These are phyloP conservation scores for Saturnispora galanensis DNA, from an alignment of 805 yeast species.

Conservation along the genomic window DNA sequence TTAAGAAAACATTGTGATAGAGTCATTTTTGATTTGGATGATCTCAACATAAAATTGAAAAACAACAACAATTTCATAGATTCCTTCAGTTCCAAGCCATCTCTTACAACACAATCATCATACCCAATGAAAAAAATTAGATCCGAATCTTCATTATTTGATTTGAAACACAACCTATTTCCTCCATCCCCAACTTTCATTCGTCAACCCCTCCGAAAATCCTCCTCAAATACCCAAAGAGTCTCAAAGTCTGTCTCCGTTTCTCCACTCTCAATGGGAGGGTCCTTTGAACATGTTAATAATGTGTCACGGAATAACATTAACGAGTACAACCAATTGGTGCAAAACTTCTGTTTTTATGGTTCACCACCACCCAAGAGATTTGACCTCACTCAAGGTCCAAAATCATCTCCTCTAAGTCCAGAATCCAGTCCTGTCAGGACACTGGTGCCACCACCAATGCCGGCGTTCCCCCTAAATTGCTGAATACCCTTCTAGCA, in stretches of 20 bases:
- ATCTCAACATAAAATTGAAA: slow-evolving; percentile 22
- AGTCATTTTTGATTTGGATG: slow-evolving; percentile 19
- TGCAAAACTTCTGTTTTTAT: slow-evolving; percentile 25
- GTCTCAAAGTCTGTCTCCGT: slow-evolving; percentile 4
- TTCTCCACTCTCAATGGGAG: slow-evolving; percentile 2
- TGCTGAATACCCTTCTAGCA: no score
- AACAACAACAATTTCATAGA: slow-evolving; percentile 24
- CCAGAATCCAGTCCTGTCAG: no score
- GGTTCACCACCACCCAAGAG: slow-evolving; percentile 14
- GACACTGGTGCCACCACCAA: no score
- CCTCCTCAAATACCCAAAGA: neutral
- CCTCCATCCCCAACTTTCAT: neutral
- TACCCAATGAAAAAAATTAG: slow-evolving; percentile 21
- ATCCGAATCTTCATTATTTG: slow-evolving; percentile 24
- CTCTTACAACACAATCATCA: slow-evolving; percentile 16
- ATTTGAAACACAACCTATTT: slow-evolving; percentile 6
- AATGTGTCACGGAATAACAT: slow-evolving; percentile 1
- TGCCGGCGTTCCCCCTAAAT: no score
- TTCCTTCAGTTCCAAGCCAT: slow-evolving; percentile 14
- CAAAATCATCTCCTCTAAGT: neutral
- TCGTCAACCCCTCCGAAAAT: neutral
- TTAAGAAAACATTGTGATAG: slow-evolving; percentile 14
- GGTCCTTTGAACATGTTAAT: neutral
- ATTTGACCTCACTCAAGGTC: neutral
- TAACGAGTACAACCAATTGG: slow-evolving; percentile 16